Base-by-base conservation (phyloP, 2,329 filamentous ascomycete species). In the Leptographium radiaticola region DNA sequence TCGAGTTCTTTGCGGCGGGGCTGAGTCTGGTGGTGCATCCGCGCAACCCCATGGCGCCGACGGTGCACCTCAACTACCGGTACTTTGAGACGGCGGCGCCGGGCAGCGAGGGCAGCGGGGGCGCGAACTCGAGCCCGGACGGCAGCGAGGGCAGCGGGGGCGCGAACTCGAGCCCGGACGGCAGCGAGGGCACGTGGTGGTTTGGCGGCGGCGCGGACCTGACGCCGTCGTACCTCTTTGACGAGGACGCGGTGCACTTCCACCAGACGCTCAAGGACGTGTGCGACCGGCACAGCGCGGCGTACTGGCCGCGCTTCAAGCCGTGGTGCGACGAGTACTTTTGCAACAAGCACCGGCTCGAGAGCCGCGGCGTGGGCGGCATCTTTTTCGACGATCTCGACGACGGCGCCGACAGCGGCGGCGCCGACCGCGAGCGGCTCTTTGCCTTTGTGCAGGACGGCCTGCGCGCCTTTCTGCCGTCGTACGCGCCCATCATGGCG, bases 331-430 rank as follows among this genome's bases (percentile, higher is more conserved):
- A 98, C 68, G 83, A 94, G 63, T 98, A 98, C 74, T 98, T 98
- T 71, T 84, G 79, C 73, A 87, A 96, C 69, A 91, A 90, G 67
- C 93, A 98, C 72, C 83, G 93, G 48, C 80, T 80, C 56, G 93
- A 98, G 72, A 76, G 81, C 48, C 85, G 93, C 49, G 93, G 93
- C 54, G 73, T 98, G 38, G 93, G 93, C 52, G 93, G 93, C 53
- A 97, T 98, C 69, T 98, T 98, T 79, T 98, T 98, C 65, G 93
- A 98, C 69, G 93, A 98, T 67, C 76, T 98, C 15, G 93, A 98
- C 67, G 86, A 87, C 62, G 79, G 80, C 62, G 88, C 39, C 89
- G 12, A 6, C 18, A 31, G 25, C 34, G 18, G 16, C 47, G 38
- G 36, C 2, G 39, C 49, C 57, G 87, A 93, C 63, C 84, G 87